Conservation (phyloP, 225 moss, liverwort and hornwort species). For the Straminergon stramineum region DNA sequence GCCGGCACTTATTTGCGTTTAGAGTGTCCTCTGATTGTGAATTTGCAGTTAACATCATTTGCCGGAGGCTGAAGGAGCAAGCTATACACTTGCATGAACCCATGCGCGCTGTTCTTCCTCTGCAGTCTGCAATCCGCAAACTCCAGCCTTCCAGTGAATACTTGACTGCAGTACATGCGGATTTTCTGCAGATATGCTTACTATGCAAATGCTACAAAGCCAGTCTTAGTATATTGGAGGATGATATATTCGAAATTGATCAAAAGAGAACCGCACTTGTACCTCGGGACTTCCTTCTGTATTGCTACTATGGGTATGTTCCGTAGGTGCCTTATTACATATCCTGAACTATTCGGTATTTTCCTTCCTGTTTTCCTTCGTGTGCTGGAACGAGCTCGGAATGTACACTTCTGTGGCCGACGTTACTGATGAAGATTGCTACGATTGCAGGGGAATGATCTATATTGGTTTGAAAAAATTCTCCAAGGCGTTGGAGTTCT, state of each 20-base stretch:
- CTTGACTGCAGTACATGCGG: constrained; percentile 91
- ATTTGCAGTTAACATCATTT: constrained; percentile 68
- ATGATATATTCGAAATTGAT: constrained; percentile 98
- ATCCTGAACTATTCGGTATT: neutral
- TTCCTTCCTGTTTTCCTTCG: neutral
- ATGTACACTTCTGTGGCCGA: neutral
- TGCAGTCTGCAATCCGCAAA: constrained; percentile 77
- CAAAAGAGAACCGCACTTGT: constrained; percentile 86
- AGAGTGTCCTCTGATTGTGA: neutral
- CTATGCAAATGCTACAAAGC: constrained; percentile 89
- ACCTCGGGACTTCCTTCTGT: constrained; percentile 90
- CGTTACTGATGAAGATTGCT: neutral
- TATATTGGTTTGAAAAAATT: constrained; percentile 90
- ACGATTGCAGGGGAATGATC: constrained; percentile 77
- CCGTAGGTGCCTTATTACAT: neutral
- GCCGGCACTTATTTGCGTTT: neutral
- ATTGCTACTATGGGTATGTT: constrained; percentile 94
- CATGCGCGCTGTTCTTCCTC: constrained; percentile 65
- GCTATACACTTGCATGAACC: constrained; percentile 76
- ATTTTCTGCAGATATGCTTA: constrained; percentile 84
- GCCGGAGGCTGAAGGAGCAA: constrained; percentile 91
- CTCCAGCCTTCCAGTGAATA: constrained; percentile 88
- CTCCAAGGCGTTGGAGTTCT: constrained; percentile 90
- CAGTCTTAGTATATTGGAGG: constrained; percentile 73
- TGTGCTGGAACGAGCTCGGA: neutral